Evolutionary conservation across 164 flowering plant species (phyloP), one percentile per base, ranked within the genome.

Genomic region (Akebia trifoliata): DNA sequence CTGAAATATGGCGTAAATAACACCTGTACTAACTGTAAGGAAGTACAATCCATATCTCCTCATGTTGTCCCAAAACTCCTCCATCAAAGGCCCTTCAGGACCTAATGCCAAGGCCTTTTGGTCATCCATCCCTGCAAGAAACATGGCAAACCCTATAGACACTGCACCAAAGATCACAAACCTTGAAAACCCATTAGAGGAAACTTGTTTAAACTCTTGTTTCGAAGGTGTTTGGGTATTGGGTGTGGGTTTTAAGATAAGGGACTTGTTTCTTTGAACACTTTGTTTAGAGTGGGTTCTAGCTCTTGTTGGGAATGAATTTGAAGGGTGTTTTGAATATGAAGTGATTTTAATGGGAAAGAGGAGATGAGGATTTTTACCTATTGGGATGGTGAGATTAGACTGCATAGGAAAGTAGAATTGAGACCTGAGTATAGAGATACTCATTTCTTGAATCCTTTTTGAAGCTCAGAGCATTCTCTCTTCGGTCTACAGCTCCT

Each of bases 41-140:
- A 72, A 72, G 59, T 90, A 90, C 7, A 90, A 72, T 1, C 71
- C 95, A 67, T 90, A 87, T 63, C 95, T 84, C 69, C 94, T 82
- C 69, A 90, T 77, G 63, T 87, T 90, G 35, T 87, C 95, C 95
- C 95, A 90, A 66, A 87, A 87, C 54, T 90, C 97, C 53, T 90
- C 97, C 81, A 84, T 55, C 25, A 90, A 28, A n/a, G 97, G 93
- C 30, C 97, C 97, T 68, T 84, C 87, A 8, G 97, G 97, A 15
- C 95, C 95, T 31, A 85, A 57, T 49, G 97, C 95, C 70, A 75
- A 20, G 0, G 95, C 97, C 74, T 71, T 81, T 6, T 62, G 58
- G 9, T 69, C 86, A 44, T 69, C 81, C 60, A 78, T 28, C 1
- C 77, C 82, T 71, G 81, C 69, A 6, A 83, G 17, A 5, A 85